Evolutionary conservation across 1,284 basidiomycete species (phyloP), one percentile per base, ranked within the genome.

Genomic region (Ceratobasidium sp.): DNA sequence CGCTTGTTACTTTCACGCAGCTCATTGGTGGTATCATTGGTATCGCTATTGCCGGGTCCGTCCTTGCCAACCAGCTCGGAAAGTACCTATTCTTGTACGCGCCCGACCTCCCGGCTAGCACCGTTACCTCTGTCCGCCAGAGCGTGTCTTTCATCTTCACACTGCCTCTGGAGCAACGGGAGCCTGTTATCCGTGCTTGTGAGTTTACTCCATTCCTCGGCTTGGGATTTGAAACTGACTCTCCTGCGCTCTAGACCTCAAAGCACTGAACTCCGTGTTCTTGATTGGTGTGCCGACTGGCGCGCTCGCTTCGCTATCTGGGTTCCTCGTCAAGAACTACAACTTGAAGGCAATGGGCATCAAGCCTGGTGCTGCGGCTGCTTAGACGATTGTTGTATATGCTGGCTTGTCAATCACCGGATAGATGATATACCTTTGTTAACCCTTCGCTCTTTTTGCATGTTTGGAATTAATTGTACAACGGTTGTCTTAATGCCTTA

Each of bases 251-350:
- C 48, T 54, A 56, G 65, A 75, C 66, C 39, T 64, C 22, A 73
- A 74, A 34, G 64, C 76, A 1, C 39, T 76, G 34, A 76, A 75
- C 65, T 75, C 77, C 66, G 80, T 80, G 22, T 85, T 84, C 76
- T 79, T 85, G 51, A 83, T 85, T 31, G 82, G 83, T 43, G 83
- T 85, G 29, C 81, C 82, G 0, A 81, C 81, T 46, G 80, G 82
- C 14, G 79, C 79, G 1, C 75, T 84, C 6, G 79, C 81, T 0
- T 79, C 82, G 8, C 48, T 83, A 2, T 80, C 77, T 34, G 84
- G 81, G 2, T 73, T 81, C 24, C 43, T 56, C 7, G 73, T 74
- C 72, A 80, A 80, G 74, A 83, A 83, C 77, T 80, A 82, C 77
- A 83, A 83, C 77, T 79, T 84, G 77, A 80, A 81, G 75, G 76